Evolutionary conservation across 805 yeast genomes (phyloP).

Genomic region (Ogataea methanolica): DNA sequence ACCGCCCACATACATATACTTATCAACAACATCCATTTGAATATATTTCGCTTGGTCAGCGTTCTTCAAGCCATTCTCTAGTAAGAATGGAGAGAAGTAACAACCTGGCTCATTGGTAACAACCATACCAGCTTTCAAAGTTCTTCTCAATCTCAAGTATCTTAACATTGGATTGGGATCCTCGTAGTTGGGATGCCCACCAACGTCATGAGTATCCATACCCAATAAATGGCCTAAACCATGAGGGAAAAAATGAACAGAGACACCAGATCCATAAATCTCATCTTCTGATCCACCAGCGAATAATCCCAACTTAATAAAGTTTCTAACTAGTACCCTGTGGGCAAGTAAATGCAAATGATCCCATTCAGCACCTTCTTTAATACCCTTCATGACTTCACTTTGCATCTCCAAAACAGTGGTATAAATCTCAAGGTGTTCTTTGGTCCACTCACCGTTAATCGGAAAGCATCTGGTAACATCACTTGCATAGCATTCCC

Average conservation of each 20-base stretch:
- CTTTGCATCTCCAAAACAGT: constrained; percentile 80
- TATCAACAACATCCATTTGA: constrained; percentile 59
- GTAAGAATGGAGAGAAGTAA: constrained; percentile 80
- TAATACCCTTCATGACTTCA: constrained; percentile 63
- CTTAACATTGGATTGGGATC: constrained; percentile 75
- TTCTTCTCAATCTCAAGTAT: constrained; percentile 78
- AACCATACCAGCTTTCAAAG: constrained; percentile 70
- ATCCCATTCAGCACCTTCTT: constrained; percentile 86
- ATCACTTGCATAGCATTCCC: constrained; percentile 89
- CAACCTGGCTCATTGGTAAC: constrained; percentile 94
- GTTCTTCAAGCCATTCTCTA: constrained; percentile 57
- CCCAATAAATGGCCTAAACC: constrained; percentile 94
- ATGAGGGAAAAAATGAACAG: constrained; percentile 87
- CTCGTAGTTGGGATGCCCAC: constrained; percentile 79
- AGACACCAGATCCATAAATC: constrained; percentile 62
- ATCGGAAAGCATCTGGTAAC: constrained; percentile 96
- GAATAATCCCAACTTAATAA: constrained; percentile 74
- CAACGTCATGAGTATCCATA: constrained; percentile 95
- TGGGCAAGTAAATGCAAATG: constrained; percentile 79
- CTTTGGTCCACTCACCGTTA: constrained; percentile 82
- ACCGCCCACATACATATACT: constrained; percentile 90
- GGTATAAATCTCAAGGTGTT: constrained; percentile 77
- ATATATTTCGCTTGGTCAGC: constrained; percentile 52
- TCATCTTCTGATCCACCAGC: constrained; percentile 51
- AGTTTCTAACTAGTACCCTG: constrained; percentile 63